Evolutionary conservation across 2,329 filamentous ascomycete species (phyloP), one percentile per base, ranked within the genome.

Genomic region (Cladosporium oxysporum): DNA sequence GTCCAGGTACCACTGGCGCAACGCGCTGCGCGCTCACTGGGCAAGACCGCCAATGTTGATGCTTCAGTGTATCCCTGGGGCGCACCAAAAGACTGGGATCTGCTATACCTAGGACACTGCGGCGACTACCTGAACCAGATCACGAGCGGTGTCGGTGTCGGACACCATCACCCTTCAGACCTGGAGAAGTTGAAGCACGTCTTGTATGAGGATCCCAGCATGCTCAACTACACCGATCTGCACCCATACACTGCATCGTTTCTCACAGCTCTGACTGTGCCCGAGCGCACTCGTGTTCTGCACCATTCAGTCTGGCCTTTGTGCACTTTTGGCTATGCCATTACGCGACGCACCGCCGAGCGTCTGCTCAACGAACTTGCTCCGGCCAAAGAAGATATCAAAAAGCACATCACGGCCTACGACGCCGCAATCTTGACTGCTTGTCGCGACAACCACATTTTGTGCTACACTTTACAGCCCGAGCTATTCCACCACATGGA

Each of bases 261-360:
- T 21, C 77, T 81, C 65, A 70, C 71, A 10, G 72, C 72, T 5
- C 69, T 81, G 29, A 69, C 74, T 21, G 70, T 81, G 44, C 76
- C 77, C 14, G 73, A 75, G 35, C 73, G 78, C 28, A 75, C 72
- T 10, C 76, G 79, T 44, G 69, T 78, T 10, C 68, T 81, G 35
- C 79, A 81, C 69, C 75, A 78, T 37, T 80, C 78, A 49, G 76
- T 76, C 31, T 80, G 79, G 65, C 79, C 79, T 0, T 76, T 81
- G 35, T 81, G 79, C 70, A 79, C 78, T 2, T 81, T 81, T 62
- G 79, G 76, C 61, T 81, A 81, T 66, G 79, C 78, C 21, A 71
- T 81, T 12, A 80, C 78, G 3, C 77, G 79, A 29, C 65, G 71
- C n/a, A 74, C 75, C 5, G 77, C 78, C 1, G 47, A 67, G 28